Conservation (phyloP, 306 rosid genomes). For the Styphnolobium japonicum region DNA sequence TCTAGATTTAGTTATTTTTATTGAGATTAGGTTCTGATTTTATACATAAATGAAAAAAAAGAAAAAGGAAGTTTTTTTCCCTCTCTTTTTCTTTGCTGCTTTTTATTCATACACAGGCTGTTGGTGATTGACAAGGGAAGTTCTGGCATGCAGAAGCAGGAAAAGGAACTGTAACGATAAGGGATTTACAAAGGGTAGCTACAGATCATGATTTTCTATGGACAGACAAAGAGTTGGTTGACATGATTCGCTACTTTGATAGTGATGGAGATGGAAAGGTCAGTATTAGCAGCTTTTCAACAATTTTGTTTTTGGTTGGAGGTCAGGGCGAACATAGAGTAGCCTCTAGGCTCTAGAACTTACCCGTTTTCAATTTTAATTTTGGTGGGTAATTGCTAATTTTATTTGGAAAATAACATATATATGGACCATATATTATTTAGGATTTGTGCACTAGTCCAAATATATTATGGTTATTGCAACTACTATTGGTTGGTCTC, state of each 20-base stretch:
- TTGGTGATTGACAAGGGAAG: slow-evolving; percentile 32
- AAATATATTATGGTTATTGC: not conserved
- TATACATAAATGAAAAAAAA: not conserved
- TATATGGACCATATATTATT: not conserved
- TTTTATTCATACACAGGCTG: not conserved
- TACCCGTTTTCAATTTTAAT: not conserved
- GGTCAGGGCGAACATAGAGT: not conserved
- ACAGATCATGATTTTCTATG: slow-evolving; percentile 74
- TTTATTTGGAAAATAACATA: not conserved
- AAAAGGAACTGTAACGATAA: slow-evolving; percentile 52
- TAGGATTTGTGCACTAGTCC: not conserved
- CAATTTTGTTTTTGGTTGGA: not conserved
- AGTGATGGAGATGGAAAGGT: slow-evolving; percentile 81
- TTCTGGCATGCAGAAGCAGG: slow-evolving; percentile 56
- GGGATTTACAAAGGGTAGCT: slow-evolving; percentile 71
- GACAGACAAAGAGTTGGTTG: slow-evolving; percentile 64
- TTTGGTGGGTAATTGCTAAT: not conserved
- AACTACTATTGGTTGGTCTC: not conserved
- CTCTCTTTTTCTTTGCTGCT: not conserved
- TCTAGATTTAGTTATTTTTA: not conserved
- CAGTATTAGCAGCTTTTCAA: slow-evolving; percentile 6
- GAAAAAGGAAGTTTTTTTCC: not conserved
- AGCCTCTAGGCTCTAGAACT: not conserved
- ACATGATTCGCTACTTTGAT: slow-evolving; percentile 83
- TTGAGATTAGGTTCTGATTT: not conserved